Percentiles rank a stretch among this genome's conserved stretches.
These are phyloP conservation scores for Mortierella alpina DNA, from an alignment of 192 early-diverging fungal species.

Conservation along the genomic window DNA sequence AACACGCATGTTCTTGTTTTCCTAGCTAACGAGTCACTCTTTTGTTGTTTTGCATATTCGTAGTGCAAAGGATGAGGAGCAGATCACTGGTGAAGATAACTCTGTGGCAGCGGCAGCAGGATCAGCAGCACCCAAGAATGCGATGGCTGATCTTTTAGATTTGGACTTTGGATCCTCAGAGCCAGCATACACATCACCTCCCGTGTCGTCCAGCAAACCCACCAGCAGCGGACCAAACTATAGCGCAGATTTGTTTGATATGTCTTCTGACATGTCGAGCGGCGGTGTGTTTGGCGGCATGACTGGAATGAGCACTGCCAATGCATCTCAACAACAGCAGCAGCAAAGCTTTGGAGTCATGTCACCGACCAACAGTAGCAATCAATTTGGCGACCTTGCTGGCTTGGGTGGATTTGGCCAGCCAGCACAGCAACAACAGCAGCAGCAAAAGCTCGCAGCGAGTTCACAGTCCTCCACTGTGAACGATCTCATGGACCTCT, in stretches of 20 bases:
- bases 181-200: conserved; percentile 23
- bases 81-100: conserved; percentile 52
- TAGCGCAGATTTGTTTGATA: conserved; percentile 51
- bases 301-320: conserved; percentile 9
- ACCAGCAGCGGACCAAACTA: conserved; percentile 35
- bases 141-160: conserved; percentile 77
- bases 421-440: conserved; percentile 8
- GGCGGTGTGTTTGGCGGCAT: conserved; percentile 23
- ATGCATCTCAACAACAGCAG: conserved; percentile 4
- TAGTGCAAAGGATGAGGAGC: conserved; percentile 63
- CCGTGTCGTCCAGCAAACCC: conserved; percentile 14
- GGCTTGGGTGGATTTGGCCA: conserved; percentile 39
- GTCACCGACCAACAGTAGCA: background rate
- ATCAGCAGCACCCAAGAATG: conserved; percentile 64
- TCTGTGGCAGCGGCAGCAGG: conserved; percentile 45
- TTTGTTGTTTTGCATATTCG: conserved; percentile 11
- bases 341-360: conserved; percentile 7
- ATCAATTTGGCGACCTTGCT: conserved; percentile 38
- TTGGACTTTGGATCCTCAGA: conserved; percentile 74
- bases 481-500: conserved; percentile 35
- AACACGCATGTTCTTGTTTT: background rate
- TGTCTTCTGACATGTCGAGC: conserved; percentile 51
- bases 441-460: conserved; percentile 16
- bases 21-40: conserved; percentile 8
- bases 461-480: conserved; percentile 36